Evolutionary conservation across 495 filamentous ascomycete species (phyloP).

Genomic region (Daldinia concentrica): DNA sequence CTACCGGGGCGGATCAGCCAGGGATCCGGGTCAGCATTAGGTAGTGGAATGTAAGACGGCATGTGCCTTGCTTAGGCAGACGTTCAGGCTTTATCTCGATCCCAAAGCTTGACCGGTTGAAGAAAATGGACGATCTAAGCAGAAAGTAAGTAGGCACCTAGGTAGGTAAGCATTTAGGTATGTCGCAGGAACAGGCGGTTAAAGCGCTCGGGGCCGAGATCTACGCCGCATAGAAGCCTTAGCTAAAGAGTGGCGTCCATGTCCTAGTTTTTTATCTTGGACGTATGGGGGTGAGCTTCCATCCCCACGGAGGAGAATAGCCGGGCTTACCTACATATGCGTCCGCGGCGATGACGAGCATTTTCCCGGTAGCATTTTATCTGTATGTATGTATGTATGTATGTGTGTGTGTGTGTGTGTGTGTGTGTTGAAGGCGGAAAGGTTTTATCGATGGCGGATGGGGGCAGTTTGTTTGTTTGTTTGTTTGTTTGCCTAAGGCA

Average conservation of each 20-base stretch:
- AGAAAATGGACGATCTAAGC: background rate
- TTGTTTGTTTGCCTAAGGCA: background rate
- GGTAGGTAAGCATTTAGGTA: background rate
- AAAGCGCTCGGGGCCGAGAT: conserved; percentile 32
- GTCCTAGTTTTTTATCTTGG: background rate
- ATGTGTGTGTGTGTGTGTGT: no score
- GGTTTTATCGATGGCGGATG: background rate
- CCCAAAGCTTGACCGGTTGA: conserved; percentile 18
- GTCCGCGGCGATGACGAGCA: conserved; percentile 5
- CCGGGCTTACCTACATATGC: conserved; percentile 38
- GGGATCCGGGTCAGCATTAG: background rate
- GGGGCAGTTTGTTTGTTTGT: background rate
- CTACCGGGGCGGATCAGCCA: background rate
- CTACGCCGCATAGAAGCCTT: conserved; percentile 19
- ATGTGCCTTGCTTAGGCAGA: background rate
- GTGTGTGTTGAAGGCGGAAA: background rate
- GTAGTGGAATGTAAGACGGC: conserved; percentile 3
- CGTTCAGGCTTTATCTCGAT: background rate
- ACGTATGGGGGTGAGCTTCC: conserved; percentile 7
- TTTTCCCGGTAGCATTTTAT: background rate
- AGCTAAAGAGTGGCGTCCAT: conserved; percentile 12
- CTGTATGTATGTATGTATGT: no score
- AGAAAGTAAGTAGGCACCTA: background rate
- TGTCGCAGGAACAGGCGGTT: background rate
- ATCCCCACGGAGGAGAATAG: conserved; percentile 16